Conservation (phyloP, 2,329 filamentous ascomycete species). For the Chaetomium sp. region DNA sequence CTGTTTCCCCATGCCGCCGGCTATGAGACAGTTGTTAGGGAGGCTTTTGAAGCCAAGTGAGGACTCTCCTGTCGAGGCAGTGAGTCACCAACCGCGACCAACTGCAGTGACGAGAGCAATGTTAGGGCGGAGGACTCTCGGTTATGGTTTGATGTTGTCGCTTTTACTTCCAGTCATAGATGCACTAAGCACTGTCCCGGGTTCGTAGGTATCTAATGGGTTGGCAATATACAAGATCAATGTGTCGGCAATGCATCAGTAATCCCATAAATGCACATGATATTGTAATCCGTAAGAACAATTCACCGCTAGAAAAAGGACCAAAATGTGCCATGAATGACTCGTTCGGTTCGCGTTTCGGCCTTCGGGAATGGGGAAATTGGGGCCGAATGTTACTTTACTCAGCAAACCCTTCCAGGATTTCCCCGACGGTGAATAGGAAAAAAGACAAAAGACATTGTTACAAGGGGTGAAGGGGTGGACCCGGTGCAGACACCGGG, state of each 20-base stretch:
- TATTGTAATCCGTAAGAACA: neutral
- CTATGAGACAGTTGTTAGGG: neutral
- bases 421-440: neutral
- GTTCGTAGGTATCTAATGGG: neutral
- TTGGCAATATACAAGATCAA: neutral
- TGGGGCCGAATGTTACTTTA: neutral
- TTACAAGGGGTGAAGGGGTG: neutral
- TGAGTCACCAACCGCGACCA: neutral
- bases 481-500: no score
- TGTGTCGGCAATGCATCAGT: neutral
- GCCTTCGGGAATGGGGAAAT: neutral
- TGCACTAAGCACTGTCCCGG: neutral
- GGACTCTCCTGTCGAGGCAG: neutral
- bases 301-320: neutral
- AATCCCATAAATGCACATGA: neutral
- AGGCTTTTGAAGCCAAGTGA: neutral
- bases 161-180: neutral
- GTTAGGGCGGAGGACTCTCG: neutral
- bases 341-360: neutral
- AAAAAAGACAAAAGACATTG: neutral
- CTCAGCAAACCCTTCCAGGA: neutral
- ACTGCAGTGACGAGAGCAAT: neutral
- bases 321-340: neutral
- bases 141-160: neutral
- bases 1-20: neutral